Evolutionary conservation across 805 yeast species (phyloP), one percentile per base, ranked within the genome.

Genomic region (Saccharomycopsis sp.): DNA sequence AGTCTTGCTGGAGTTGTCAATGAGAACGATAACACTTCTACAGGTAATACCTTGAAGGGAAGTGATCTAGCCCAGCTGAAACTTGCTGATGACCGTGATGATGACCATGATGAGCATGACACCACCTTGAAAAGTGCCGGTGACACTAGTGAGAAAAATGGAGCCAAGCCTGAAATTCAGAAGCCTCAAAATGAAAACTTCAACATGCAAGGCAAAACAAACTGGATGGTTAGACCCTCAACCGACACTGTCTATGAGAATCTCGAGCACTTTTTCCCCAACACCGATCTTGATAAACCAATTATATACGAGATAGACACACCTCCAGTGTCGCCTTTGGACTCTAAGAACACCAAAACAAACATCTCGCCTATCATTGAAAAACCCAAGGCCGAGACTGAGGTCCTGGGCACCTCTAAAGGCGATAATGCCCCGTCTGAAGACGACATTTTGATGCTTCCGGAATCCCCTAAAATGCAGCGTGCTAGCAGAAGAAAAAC

Each of bases 211-310:
- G 41, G 34, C 12, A 37, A 57, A 3, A 71, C 34, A 18, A 55
- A 53, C 56, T 82, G 85, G 89, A 84, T 86, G 5, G 85, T 94
- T 15, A 82, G 99, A 68, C 99, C 99, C 1, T 91, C 98, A 0
- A 87, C 96, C 0, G 98, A 92, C 66, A 95, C 89, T 48, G 86
- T 94, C 34, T 94, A 91, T 68, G 89, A 90, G 57, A 91, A 94
- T 65, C 79, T 94, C 61, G 99, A 94, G 64, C 81, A 82, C 66
- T 94, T 88, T 68, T 94, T 94, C 75, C 99, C 99, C 0, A 80
- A 87, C 64, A 84, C 97, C 0, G 92, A 92, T 70, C 77, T 94
- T 60, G 99, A 94, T 68, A 87, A 86, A 65, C 96, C 97, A 2
- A 89, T 94, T 37, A 81, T 92, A 23, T 82, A 81, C 61, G 96